phyloP scores from a whole-genome alignment of 495 filamentous ascomycete genomes.

The Aspergillus biplanus region DNA sequence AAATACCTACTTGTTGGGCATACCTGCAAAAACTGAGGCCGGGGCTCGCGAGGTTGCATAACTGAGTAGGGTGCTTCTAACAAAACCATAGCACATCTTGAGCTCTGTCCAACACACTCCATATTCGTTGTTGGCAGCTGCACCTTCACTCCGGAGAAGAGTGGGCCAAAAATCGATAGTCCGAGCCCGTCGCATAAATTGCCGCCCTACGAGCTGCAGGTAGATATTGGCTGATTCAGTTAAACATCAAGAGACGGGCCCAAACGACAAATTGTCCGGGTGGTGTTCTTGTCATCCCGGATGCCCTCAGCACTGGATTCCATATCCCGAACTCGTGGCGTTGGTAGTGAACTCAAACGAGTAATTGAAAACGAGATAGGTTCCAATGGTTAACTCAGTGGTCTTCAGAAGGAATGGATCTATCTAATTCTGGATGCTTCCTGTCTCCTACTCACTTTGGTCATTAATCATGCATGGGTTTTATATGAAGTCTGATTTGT shows the following conservation, averaged over 20 bases:
- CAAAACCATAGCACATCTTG: background rate
- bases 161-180: background rate
- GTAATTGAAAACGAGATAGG: too few relatives aligned
- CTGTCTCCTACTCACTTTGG: background rate
- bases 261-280: background rate
- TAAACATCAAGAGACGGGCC: background rate
- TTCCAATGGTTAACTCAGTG: too few relatives aligned
- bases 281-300: background rate
- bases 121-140: background rate
- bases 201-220: background rate
- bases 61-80: too few relatives aligned
- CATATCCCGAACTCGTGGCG: too few relatives aligned
- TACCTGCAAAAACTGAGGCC: background rate
- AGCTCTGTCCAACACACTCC: background rate
- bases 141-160: background rate
- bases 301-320: background rate
- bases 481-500: background rate
- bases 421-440: background rate
- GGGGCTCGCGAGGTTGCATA: background rate
- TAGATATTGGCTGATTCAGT: background rate
- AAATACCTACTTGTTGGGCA: background rate
- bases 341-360: too few relatives aligned
- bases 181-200: background rate
- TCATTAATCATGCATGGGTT: background rate
- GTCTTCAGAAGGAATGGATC: background rate